Conservation (phyloP, 2,329 filamentous ascomycete species). For the Tolypocladium endophyticum region DNA sequence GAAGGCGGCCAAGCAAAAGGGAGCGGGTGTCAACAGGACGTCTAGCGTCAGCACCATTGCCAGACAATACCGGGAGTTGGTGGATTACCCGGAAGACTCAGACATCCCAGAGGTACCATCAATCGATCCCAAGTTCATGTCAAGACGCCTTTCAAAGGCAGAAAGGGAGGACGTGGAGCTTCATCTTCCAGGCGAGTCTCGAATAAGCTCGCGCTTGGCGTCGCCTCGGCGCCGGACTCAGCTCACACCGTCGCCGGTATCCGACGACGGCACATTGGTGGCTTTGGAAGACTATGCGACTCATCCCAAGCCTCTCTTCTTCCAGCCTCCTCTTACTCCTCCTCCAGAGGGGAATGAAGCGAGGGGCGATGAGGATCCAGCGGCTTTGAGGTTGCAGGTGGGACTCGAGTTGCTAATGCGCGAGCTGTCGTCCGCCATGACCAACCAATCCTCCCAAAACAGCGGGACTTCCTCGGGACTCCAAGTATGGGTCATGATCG, state of each 20-base stretch:
- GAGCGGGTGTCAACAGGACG: conserved; percentile 18
- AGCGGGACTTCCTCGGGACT: conserved; percentile 29
- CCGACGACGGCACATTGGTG: conserved; percentile 35
- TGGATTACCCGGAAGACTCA: conserved; percentile 25
- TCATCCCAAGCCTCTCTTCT: conserved; percentile 34
- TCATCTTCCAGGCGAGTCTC: background rate
- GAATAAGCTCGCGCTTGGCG: background rate
- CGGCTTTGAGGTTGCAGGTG: conserved; percentile 36
- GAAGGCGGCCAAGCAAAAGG: conserved; percentile 12
- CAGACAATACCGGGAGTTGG: conserved; percentile 37
- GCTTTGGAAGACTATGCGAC: conserved; percentile 35
- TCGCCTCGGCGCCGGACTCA: background rate
- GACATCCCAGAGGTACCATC: conserved; percentile 14
- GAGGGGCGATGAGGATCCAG: conserved; percentile 3
- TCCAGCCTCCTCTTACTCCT: conserved; percentile 23
- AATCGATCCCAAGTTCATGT: conserved; percentile 11
- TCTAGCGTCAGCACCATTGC: conserved; percentile 38
- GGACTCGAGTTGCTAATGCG: conserved; percentile 38
- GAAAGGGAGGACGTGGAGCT: background rate
- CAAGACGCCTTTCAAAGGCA: background rate
- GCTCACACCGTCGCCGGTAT: conserved; percentile 20
- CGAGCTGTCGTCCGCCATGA: conserved; percentile 35
- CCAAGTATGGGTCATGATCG: conserved; percentile 48
- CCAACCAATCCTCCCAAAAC: conserved; percentile 12
- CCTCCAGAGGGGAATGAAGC: conserved; percentile 11